A percentile compares a stretch with the other conserved stretches of the same genome.
phyloP scores from a whole-genome alignment of 768 basidiomycete genomes.

The Rhizopogon salebrosus region DNA sequence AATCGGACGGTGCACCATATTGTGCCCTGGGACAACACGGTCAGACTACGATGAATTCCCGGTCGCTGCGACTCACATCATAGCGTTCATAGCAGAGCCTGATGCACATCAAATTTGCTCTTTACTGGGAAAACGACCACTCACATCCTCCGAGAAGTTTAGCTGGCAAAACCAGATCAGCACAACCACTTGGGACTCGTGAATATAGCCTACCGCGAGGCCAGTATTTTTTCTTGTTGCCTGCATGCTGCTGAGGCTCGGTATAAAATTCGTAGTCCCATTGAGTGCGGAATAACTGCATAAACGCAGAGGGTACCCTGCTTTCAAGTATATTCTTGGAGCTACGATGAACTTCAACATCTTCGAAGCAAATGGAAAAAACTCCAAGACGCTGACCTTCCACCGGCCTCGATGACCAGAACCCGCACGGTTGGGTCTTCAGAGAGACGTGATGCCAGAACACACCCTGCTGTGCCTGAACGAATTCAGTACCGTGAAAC shows the following conservation, averaged over 20 bases:
- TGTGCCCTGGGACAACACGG: conserved; percentile 34
- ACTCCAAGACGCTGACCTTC: conserved; percentile 39
- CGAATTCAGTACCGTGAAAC: neutral
- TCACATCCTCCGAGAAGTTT: conserved; percentile 43
- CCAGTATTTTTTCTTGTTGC: conserved; percentile 48
- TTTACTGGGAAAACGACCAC: conserved; percentile 16
- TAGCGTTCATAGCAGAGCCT: conserved; percentile 65
- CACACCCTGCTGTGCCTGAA: conserved; percentile 39
- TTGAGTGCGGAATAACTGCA: conserved; percentile 36
- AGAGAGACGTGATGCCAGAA: conserved; percentile 38
- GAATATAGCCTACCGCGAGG: conserved; percentile 47
- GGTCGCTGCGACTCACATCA: conserved; percentile 27
- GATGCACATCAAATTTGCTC: neutral
- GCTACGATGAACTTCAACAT: conserved; percentile 22
- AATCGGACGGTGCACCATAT: conserved; percentile 62
- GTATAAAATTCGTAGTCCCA: conserved; percentile 54
- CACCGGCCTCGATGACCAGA: conserved; percentile 31
- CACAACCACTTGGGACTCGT: neutral
- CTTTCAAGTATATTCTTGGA: conserved; percentile 37
- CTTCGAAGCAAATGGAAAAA: neutral
- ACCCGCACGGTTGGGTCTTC: conserved; percentile 31
- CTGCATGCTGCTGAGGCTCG: conserved; percentile 47
- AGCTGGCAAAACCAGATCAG: neutral
- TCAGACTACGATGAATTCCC: conserved; percentile 5
- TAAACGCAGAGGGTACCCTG: conserved; percentile 40